These are phyloP conservation scores for Stramenopiles sp. DNA, from an alignment of 352 stramenopile species.

Conservation along the genomic window DNA sequence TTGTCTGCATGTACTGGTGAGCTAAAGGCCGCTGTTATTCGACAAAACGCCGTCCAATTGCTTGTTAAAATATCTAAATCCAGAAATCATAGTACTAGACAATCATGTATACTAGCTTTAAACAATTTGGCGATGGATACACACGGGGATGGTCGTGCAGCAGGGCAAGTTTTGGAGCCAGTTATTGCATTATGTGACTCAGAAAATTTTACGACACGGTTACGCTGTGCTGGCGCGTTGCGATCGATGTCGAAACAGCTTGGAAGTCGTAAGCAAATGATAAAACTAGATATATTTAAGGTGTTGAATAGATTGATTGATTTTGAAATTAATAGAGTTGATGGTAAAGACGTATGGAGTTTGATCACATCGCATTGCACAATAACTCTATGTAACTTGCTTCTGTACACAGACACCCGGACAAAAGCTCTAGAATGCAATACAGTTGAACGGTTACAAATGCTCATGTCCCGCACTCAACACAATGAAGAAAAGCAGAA, in stretches of 20 bases:
- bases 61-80: conserved; percentile 5
- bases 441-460: background rate
- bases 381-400: conserved; percentile 7
- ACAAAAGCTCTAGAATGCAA: background rate
- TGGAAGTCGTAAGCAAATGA: conserved; percentile 4
- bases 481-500: background rate
- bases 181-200: background rate
- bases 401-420: background rate
- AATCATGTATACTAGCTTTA: conserved; percentile 8
- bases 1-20: background rate
- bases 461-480: background rate
- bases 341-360: background rate
- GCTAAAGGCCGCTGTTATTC: background rate
- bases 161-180: background rate
- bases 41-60: conserved; percentile 5
- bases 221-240: background rate
- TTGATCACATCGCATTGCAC: background rate
- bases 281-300: background rate
- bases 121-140: conserved; percentile 10
- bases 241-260: background rate
- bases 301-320: conserved; percentile 7
- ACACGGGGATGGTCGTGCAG: background rate
- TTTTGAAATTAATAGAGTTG: background rate
- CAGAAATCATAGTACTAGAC: background rate
- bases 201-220: background rate